Evolutionary conservation across 176 grass and related monocot genomes (phyloP).

Genomic region (Rhynchospora tenuis): DNA sequence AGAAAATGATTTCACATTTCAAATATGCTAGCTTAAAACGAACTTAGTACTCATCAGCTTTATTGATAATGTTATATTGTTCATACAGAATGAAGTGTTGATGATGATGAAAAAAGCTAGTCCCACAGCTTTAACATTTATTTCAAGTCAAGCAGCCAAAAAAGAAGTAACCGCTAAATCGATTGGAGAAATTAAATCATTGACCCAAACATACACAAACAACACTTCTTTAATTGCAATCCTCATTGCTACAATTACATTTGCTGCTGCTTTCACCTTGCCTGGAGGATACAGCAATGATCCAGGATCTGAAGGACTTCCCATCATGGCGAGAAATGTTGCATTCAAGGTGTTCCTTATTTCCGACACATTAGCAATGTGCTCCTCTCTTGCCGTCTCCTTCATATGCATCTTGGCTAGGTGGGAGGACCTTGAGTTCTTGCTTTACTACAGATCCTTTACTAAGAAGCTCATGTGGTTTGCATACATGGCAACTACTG

Average conservation of each 20-base stretch:
- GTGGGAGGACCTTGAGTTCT: conserved; percentile 23
- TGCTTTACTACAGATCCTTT: conserved; percentile 20
- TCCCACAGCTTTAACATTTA: background rate
- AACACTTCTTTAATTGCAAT: conserved; percentile 24
- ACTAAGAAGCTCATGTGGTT: conserved; percentile 29
- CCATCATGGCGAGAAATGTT: background rate
- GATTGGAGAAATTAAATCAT: conserved; percentile 2
- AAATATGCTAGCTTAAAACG: background rate
- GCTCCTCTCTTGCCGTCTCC: background rate
- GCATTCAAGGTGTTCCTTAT: conserved; percentile 22
- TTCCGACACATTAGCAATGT: background rate
- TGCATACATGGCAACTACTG: background rate
- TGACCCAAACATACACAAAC: conserved; percentile 15
- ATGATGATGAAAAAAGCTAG: conserved; percentile 23
- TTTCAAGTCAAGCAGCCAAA: background rate
- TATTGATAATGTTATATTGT: background rate
- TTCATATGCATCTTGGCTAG: conserved; percentile 26
- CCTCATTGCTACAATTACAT: background rate
- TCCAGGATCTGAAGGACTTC: background rate
- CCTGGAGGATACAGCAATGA: background rate
- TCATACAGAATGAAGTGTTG: background rate
- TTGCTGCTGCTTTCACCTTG: too few relatives aligned
- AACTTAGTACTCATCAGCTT: background rate
- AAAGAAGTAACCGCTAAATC: background rate
- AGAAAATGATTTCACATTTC: background rate